A percentile compares a stretch with the other conserved stretches of the same genome.
Evolutionary conservation across 2,329 filamentous ascomycete species (phyloP).

Genomic region (Monilinia fructicola): DNA sequence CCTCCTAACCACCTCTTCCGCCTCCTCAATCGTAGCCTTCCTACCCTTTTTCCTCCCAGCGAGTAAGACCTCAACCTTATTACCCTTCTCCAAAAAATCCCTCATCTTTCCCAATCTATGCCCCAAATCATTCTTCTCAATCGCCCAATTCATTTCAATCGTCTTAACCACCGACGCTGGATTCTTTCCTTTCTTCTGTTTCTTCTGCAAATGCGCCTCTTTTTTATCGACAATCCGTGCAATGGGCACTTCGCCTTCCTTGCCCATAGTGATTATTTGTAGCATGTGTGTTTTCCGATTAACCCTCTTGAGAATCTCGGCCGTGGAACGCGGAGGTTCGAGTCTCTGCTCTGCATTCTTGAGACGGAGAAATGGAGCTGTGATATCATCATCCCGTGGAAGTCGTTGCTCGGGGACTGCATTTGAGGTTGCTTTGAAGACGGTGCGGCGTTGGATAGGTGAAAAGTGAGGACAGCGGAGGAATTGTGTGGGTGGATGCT

Average conservation of each 20-base stretch:
- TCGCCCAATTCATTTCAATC: slow-evolving; percentile 89
- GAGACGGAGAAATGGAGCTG: slow-evolving; percentile 45
- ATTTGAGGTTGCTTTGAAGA: slow-evolving; percentile 21
- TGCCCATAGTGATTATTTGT: slow-evolving; percentile 47
- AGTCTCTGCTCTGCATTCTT: slow-evolving; percentile 44
- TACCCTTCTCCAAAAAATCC: slow-evolving; percentile 71
- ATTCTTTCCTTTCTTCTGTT: slow-evolving; percentile 46
- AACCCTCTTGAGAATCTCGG: slow-evolving; percentile 46
- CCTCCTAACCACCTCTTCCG: slow-evolving; percentile 54
- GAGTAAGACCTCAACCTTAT: slow-evolving; percentile 71
- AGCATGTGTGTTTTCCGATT: slow-evolving; percentile 53
- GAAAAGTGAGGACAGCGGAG: slow-evolving; percentile 27
- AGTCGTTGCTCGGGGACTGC: slow-evolving; percentile 32
- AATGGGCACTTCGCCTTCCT: slow-evolving; percentile 50
- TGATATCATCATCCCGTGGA: slow-evolving; percentile 51
- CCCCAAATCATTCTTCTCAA: slow-evolving; percentile 71
- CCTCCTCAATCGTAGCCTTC: slow-evolving; percentile 61
- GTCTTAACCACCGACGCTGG: slow-evolving; percentile 59
- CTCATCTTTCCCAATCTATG: slow-evolving; percentile 66
- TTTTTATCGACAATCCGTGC: slow-evolving; percentile 69
- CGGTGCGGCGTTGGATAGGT: slow-evolving; percentile 10
- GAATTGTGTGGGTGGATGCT: slow-evolving; percentile 34
- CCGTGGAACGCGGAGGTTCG: slow-evolving; percentile 38
- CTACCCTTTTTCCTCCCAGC: slow-evolving; percentile 65
- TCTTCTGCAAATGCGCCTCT: slow-evolving; percentile 48